phyloP scores from a whole-genome alignment of 23 red algal genomes.

The Gracilaria caudata region DNA sequence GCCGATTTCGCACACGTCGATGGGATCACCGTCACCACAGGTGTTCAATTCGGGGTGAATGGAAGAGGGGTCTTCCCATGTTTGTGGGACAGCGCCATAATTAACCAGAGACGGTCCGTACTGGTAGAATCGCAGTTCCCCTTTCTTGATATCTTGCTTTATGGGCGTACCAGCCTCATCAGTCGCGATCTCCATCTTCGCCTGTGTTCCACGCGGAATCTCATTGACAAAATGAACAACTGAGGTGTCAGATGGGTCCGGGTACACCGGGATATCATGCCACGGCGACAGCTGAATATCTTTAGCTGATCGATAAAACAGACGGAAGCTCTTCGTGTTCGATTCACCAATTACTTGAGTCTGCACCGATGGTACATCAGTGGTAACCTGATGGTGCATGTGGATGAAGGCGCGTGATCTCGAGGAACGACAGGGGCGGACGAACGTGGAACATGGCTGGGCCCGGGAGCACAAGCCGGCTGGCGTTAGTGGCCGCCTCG shows the following conservation, averaged over 20 bases:
- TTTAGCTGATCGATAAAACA: constrained; percentile 49
- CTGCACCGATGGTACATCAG: not conserved
- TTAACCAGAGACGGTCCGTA: constrained; percentile 94
- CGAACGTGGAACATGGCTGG: not conserved
- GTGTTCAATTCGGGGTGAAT: constrained; percentile 60
- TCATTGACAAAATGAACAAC: constrained; percentile 96
- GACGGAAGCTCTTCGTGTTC: constrained; percentile 75
- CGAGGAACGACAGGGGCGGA: not conserved
- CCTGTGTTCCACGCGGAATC: constrained; percentile 92
- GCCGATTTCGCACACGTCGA: constrained; percentile 91
- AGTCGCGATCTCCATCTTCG: constrained; percentile 99
- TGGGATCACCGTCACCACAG: constrained; percentile 93
- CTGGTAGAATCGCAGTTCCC: constrained; percentile 86
- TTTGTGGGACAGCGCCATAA: constrained; percentile 97
- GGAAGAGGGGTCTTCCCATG: constrained; percentile 95
- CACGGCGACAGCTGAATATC: constrained; percentile 85
- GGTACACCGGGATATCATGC: constrained; percentile 93
- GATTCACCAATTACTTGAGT: constrained; percentile 43
- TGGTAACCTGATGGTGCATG: constrained; percentile 37
- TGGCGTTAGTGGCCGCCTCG: not conserved
- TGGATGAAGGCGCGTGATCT: constrained; percentile 29
- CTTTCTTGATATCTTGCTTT: constrained; percentile 99
- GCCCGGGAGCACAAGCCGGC: not conserved
- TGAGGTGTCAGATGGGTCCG: constrained; percentile 45
- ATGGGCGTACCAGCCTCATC: constrained; percentile 88